These are phyloP conservation scores for Apiotrichum veenhuisii DNA, from an alignment of 1,284 basidiomycete genomes.

Conservation along the genomic window DNA sequence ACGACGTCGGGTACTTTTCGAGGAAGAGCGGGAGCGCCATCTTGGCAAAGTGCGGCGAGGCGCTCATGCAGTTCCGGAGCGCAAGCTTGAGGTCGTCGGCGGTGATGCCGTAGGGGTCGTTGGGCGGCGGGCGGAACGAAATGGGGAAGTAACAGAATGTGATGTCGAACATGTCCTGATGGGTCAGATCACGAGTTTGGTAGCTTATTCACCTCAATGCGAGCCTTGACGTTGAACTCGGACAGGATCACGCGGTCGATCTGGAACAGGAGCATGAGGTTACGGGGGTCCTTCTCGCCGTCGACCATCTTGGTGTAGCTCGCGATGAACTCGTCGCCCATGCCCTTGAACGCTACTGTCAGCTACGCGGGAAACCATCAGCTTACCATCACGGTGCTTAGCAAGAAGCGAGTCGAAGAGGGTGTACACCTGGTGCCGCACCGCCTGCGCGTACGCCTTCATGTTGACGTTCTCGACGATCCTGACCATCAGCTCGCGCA, in stretches of 20 bases:
- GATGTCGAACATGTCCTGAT: conserved; percentile 84
- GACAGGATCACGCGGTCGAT: conserved; percentile 78
- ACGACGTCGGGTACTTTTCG: conserved; percentile 84
- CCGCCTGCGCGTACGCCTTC: conserved; percentile 74
- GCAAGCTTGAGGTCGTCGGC: conserved; percentile 77
- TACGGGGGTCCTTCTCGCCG: conserved; percentile 96
- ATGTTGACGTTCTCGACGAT: conserved; percentile 75
- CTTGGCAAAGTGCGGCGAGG: conserved; percentile 76
- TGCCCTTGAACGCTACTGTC: conserved; percentile 60
- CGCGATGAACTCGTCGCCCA: conserved; percentile 66
- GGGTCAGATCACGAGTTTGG: background rate
- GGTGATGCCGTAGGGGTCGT: conserved; percentile 90
- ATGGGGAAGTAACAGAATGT: conserved; percentile 99
- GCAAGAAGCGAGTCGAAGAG: conserved; percentile 78
- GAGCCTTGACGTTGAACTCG: conserved; percentile 74
- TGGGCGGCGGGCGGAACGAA: conserved; percentile 88
- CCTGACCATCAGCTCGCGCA: conserved; percentile 49
- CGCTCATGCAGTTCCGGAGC: conserved; percentile 65
- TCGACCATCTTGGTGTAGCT: conserved; percentile 78
- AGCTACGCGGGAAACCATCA: background rate
- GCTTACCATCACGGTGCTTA: conserved; percentile 64
- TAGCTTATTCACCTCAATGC: conserved; percentile 64
- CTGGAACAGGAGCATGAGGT: conserved; percentile 83
- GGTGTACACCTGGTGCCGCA: conserved; percentile 74
- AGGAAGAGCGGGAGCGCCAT: conserved; percentile 83